Evolutionary conservation across 1,139 yeast genomes (phyloP).

Genomic region (Yamadazyma dushanensis): DNA sequence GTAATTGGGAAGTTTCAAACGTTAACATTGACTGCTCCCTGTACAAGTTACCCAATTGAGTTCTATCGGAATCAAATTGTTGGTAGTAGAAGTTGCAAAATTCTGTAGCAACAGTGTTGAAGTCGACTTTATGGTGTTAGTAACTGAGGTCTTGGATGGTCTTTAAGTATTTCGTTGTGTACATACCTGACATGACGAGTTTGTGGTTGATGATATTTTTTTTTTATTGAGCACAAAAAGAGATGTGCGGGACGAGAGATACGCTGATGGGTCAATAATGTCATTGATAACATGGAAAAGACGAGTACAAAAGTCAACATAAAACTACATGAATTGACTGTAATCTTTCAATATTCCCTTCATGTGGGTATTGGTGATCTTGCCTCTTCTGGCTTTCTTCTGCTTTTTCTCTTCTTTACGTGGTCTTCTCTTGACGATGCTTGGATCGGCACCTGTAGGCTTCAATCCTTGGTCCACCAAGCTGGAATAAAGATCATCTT

Average conservation of each 20-base stretch:
- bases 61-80: slow-evolving; percentile 90
- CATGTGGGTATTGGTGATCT: slow-evolving; percentile 95
- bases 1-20: slow-evolving; percentile 90
- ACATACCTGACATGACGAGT: slow-evolving; percentile 18
- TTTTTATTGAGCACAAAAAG: background rate
- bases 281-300: background rate
- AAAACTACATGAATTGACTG: slow-evolving; percentile 37
- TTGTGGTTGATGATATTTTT: background rate
- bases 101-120: slow-evolving; percentile 73
- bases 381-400: slow-evolving; percentile 89
- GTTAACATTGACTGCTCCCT: slow-evolving; percentile 98
- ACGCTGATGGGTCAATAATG: slow-evolving; percentile 2
- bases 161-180: too few species aligned
- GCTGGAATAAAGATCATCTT: slow-evolving; percentile 71
- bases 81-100: slow-evolving; percentile 94
- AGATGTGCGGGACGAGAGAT: background rate
- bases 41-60: slow-evolving; percentile 90
- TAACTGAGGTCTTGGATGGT: slow-evolving; percentile 3
- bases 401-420: slow-evolving; percentile 71
- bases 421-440: slow-evolving; percentile 67
- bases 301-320: background rate
- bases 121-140: slow-evolving; percentile 55
- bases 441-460: slow-evolving; percentile 98
- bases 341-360: slow-evolving; percentile 92
- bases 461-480: slow-evolving; percentile 83